Percentiles rank a stretch among this genome's conserved stretches.
Conservation (phyloP, 495 filamentous ascomycete genomes). For the Aspergillus taichungensis region DNA sequence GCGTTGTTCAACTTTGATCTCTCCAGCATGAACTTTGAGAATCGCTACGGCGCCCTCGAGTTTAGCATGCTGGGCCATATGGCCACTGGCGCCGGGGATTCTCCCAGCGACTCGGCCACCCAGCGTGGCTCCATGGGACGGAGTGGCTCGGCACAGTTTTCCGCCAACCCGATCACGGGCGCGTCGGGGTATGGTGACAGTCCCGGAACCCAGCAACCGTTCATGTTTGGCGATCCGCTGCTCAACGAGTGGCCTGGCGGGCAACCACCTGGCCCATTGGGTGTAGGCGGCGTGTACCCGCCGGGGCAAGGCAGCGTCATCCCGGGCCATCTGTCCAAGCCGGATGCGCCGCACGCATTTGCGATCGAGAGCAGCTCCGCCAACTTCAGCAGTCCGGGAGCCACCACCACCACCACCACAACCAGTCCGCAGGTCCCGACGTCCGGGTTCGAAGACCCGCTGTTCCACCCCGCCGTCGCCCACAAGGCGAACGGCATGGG, state of each 20-base stretch:
- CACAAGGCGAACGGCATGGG: slow-evolving; percentile 24
- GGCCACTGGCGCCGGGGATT: slow-evolving; percentile 76
- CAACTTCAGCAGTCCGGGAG: slow-evolving; percentile 49
- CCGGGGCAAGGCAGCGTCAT: slow-evolving; percentile 31
- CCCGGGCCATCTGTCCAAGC: slow-evolving; percentile 35
- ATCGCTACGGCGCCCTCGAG: slow-evolving; percentile 86
- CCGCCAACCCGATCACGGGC: slow-evolving; percentile 23
- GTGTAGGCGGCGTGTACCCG: slow-evolving; percentile 32
- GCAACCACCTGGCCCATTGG: slow-evolving; percentile 31
- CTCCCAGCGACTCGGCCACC: slow-evolving; percentile 54
- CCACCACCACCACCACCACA: slow-evolving; percentile 27
- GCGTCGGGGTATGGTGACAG: slow-evolving; percentile 35
- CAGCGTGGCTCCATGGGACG: slow-evolving; percentile 41
- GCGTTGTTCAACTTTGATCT: slow-evolving; percentile 89
- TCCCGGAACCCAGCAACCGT: slow-evolving; percentile 35
- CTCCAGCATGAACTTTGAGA: slow-evolving; percentile 89
- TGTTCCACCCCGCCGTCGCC: slow-evolving; percentile 16
- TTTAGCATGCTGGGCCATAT: slow-evolving; percentile 93
- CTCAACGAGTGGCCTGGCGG: slow-evolving; percentile 39
- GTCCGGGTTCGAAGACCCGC: slow-evolving; percentile 29
- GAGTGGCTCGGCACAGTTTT: slow-evolving; percentile 40
- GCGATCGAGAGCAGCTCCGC: slow-evolving; percentile 60
- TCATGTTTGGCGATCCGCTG: slow-evolving; percentile 41
- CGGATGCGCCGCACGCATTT: slow-evolving; percentile 55
- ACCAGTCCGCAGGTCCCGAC: slow-evolving; percentile 38